Base-by-base conservation (phyloP, 2,329 filamentous ascomycete genomes). In the Cladosporium sp. region DNA sequence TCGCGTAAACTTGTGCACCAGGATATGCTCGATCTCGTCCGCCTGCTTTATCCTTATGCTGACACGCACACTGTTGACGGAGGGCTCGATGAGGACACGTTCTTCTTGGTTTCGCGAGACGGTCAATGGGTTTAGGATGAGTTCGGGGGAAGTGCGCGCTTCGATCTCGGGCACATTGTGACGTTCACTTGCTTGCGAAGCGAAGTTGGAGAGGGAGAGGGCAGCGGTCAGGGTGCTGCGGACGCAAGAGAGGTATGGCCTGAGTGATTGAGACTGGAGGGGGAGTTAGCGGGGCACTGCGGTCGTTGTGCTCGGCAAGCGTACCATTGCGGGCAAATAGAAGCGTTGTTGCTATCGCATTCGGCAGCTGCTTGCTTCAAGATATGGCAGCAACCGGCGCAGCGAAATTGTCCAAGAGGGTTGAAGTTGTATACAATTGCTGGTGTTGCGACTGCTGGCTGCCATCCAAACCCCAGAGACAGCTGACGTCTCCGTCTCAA, bases 21-120 rank as follows among this genome's bases (percentile, higher is more conserved):
- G 83, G 70, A 99, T 98, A 78, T 96, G 88, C 80, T 99, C 95
- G 75, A 98, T 99, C 83, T 99, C 95, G 79, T 99, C 95, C 68
- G 95, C 95, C 84, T 99, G 95, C 83, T 99, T 99, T 80, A 99
- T 97, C 84, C 94, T 92, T 83, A 99, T 96, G 86, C 92, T 97
- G 76, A 99, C 91, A 72, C 95, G 90, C 72, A 99, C 91, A 72
- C 91, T 96, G 86, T 99, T 99, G 82, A 98, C 90, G 79, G 91
- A 95, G 63, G 95, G 93, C 82, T 98, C 94, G 77, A 98, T 96
- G 68, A 97, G 84, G 71, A 99, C 94, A 73, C 91, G 89, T 85
- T 99, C 95, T 78, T 97, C 96, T 81, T 98, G 93, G 80, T 99
- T 99, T 70, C 95, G 89, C 69, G 94, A 91, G 72, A 99, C 88